Evolutionary conservation across 768 basidiomycete species (phyloP).

Genomic region (Piloderma croceum): DNA sequence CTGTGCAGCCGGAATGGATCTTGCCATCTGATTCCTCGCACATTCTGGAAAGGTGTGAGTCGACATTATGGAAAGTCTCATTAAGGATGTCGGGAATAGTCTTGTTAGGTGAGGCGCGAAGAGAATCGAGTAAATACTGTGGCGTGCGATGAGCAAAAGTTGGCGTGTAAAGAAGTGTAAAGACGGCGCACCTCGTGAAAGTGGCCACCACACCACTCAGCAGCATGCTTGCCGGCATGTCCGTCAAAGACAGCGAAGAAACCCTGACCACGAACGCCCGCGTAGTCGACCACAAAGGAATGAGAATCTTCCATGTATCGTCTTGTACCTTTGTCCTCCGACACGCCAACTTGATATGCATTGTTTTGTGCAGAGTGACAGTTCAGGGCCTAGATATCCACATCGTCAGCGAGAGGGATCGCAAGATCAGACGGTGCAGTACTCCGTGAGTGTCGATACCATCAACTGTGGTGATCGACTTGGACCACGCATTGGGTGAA

Average conservation of each 20-base stretch:
- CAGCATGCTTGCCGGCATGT: conserved; percentile 97
- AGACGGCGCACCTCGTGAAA: conserved; percentile 83
- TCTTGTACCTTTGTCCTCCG: conserved; percentile 85
- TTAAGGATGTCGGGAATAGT: conserved; percentile 87
- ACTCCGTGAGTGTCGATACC: conserved; percentile 74
- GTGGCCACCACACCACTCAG: conserved; percentile 96
- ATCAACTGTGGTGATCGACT: conserved; percentile 74
- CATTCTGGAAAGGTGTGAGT: conserved; percentile 73
- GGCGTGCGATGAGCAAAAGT: background rate
- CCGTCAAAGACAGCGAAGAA: conserved; percentile 99
- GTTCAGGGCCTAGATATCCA: conserved; percentile 53
- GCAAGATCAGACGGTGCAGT: conserved; percentile 21
- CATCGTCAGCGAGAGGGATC: background rate
- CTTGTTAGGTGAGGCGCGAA: conserved; percentile 51
- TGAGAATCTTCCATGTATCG: conserved; percentile 98
- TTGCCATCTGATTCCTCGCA: conserved; percentile 85
- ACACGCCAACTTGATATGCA: conserved; percentile 63
- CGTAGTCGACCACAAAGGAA: conserved; percentile 94
- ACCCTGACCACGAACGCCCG: conserved; percentile 85
- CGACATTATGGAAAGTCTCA: conserved; percentile 90
- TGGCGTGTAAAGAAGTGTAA: background rate
- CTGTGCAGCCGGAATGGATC: conserved; percentile 96
- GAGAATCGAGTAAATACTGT: conserved; percentile 62
- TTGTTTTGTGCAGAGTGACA: conserved; percentile 64
- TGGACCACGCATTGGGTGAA: conserved; percentile 75